Evolutionary conservation across 2,329 filamentous ascomycete genomes (phyloP).

Genomic region (Aspergillus piperis): DNA sequence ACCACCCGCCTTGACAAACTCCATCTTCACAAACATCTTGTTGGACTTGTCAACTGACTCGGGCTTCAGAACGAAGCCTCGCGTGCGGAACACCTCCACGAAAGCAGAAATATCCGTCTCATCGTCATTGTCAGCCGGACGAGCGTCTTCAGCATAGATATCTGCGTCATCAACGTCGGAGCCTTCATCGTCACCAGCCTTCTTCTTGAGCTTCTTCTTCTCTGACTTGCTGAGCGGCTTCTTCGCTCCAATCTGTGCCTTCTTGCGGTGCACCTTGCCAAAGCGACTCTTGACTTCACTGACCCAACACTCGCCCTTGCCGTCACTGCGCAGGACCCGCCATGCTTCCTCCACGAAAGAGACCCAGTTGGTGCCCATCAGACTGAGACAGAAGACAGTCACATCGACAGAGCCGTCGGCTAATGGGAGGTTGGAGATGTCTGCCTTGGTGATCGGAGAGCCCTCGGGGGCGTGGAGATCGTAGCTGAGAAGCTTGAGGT

Average conservation of each 20-base stretch:
- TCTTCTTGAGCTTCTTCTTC: constrained; percentile 48
- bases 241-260: constrained; percentile 41
- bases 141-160: constrained; percentile 52
- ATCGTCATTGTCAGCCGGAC: constrained; percentile 60
- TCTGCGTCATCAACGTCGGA: constrained; percentile 52
- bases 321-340: constrained; percentile 86
- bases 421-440: constrained; percentile 82
- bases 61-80: constrained; percentile 83
- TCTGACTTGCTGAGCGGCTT: constrained; percentile 44
- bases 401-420: constrained; percentile 76
- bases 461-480: constrained; percentile 75
- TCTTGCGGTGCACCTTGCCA: constrained; percentile 56
- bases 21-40: constrained; percentile 98
- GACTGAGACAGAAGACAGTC: constrained; percentile 89
- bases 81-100: constrained; percentile 74
- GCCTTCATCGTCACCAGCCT: constrained; percentile 50
- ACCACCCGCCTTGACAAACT: constrained; percentile 78
- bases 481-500: constrained; percentile 76
- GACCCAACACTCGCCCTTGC: constrained; percentile 82
- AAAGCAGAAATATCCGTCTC: constrained; percentile 89
- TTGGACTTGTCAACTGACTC: constrained; percentile 77
- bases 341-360: constrained; percentile 96
- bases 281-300: constrained; percentile 97
- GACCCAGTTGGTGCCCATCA: constrained; percentile 99
- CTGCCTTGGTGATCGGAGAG: constrained; percentile 78